Evolutionary conservation across 345 rosid species (phyloP), one percentile per base, ranked within the genome.

Genomic region (Brassica rapa): DNA sequence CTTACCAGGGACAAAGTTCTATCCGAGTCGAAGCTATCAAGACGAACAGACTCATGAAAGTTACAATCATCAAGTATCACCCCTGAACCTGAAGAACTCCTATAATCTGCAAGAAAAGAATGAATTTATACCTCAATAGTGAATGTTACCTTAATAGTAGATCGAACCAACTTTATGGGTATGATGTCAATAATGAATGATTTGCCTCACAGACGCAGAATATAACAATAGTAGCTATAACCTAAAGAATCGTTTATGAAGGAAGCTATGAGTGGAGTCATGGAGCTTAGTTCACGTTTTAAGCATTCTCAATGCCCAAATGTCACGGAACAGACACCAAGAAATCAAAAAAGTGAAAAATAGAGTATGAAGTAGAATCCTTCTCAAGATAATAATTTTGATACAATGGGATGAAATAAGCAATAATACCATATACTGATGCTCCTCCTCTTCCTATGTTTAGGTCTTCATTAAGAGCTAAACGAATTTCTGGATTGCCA

Each of bases 31-130:
- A 95, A 95, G 81, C 85, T 93, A 80, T 95, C 97, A 32, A 95
- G 96, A 62, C 92, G 94, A 39, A 95, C 98, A 78, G 99, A 93
- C 88, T 93, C 98, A 83, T 95, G 99, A 81, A 95, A 95, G 80
- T 95, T 95, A 86, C 99, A 93, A 84, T 95, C 99, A 79, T 95
- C 99, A 64, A 95, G 97, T 81, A 89, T 76, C 80, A 93, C 98
- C 69, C 97, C 98, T 63, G 97, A 86, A 41, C 96, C 97, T 73
- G 84, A 69, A 62, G 97, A 89, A 84, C 91, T 88, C 86, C 91
- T 84, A 68, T 95, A 93, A 79, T 95, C 99, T 93, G 90, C 69
- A 81, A 82, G 61, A 80, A 27, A 62, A 84, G 75, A 68, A 74
- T 2, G 10, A 59, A 29, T 5, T 11, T 32, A 37, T 55, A 51